These are phyloP conservation scores for Mycena alexandri DNA, from an alignment of 768 basidiomycete species.

Conservation along the genomic window DNA sequence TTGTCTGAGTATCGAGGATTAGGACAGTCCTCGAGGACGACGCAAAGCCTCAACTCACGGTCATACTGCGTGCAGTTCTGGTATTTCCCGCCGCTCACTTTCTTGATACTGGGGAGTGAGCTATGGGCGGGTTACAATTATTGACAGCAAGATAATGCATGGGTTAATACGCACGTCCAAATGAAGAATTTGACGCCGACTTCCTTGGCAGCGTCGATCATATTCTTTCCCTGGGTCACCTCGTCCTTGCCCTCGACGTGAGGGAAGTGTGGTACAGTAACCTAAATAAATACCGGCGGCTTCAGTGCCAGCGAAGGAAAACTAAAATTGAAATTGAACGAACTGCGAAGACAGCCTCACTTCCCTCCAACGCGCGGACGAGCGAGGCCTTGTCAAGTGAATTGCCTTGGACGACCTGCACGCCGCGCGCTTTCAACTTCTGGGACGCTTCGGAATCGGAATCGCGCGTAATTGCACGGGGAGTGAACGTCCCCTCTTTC, in stretches of 20 bases:
- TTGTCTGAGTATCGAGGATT: not conserved
- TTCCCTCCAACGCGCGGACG: not conserved
- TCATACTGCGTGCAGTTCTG: no score
- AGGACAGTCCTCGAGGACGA: no score
- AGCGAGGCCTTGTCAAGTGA: slow-evolving; percentile 2
- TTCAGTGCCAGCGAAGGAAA: no score
- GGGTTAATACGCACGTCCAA: not conserved
- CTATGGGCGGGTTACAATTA: not conserved
- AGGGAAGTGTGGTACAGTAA: not conserved
- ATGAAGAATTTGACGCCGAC: slow-evolving; percentile 12
- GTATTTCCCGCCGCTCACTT: no score
- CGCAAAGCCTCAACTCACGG: no score
- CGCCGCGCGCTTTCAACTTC: not conserved
- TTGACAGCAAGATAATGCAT: not conserved
- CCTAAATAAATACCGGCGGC: not conserved
- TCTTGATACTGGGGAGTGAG: not conserved
- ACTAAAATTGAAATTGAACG: not conserved
- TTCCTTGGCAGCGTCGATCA: slow-evolving; percentile 1
- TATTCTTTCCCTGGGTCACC: not conserved
- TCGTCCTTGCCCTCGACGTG: not conserved
- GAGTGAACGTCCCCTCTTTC: not conserved
- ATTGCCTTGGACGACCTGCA: not conserved
- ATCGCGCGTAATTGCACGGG: not conserved
- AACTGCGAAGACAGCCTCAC: slow-evolving; percentile 7
- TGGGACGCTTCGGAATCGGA: not conserved